These are phyloP conservation scores for Letharia columbiana DNA, from an alignment of 495 filamentous ascomycete species.

Conservation along the genomic window DNA sequence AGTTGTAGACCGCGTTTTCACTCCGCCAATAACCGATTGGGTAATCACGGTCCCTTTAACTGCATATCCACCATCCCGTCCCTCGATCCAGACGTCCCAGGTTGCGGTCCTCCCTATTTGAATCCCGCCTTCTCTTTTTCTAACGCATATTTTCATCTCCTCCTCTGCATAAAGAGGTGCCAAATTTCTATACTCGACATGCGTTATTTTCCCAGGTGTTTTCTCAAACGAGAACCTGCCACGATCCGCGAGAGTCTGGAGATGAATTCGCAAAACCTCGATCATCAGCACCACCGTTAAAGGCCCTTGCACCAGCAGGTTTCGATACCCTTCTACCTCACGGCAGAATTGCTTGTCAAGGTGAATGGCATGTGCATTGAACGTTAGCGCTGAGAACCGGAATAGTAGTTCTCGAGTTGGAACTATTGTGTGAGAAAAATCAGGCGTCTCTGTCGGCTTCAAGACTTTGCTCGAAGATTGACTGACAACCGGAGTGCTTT, in stretches of 20 bases:
- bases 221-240: background rate
- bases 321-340: conserved; percentile 61
- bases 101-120: background rate
- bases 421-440: conserved; percentile 51
- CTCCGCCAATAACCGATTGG: background rate
- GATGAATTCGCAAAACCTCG: conserved; percentile 46
- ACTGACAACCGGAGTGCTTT: conserved; percentile 10
- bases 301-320: conserved; percentile 78
- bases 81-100: conserved; percentile 64
- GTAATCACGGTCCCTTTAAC: conserved; percentile 47
- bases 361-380: conserved; percentile 81
- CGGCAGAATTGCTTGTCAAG: conserved; percentile 64
- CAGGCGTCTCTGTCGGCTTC: conserved; percentile 35
- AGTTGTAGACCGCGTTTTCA: too few species aligned
- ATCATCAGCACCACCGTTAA: conserved; percentile 70
- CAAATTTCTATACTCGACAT: conserved; percentile 73
- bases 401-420: conserved; percentile 64
- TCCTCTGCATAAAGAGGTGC: conserved; percentile 71
- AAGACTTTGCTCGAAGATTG: conserved; percentile 20
- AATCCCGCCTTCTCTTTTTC: conserved; percentile 20
- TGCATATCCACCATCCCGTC: conserved; percentile 47
- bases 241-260: conserved; percentile 28
- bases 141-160: conserved; percentile 50
- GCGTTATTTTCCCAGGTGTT: conserved; percentile 30
- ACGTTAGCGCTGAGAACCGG: conserved; percentile 75